Conservation (phyloP, 1,284 basidiomycete species). For the Leccinum pachyderme region DNA sequence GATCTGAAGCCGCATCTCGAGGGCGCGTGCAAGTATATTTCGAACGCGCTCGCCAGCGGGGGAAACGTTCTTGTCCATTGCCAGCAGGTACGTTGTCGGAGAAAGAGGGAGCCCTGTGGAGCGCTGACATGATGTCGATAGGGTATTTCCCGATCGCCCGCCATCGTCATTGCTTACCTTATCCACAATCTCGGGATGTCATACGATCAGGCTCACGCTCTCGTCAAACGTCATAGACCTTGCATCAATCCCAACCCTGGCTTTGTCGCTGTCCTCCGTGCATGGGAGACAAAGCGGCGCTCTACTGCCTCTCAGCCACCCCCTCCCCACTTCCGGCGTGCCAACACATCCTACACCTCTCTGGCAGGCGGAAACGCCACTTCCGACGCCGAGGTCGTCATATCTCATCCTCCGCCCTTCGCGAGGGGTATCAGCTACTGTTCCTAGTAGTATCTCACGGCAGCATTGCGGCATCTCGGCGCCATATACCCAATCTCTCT, state of each 20-base stretch:
- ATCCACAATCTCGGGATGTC: slow-evolving; percentile 65
- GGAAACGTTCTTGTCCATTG: slow-evolving; percentile 64
- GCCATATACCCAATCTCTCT: neutral
- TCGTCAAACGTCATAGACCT: slow-evolving; percentile 57
- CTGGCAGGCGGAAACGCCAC: neutral
- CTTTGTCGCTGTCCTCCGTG: slow-evolving; percentile 50
- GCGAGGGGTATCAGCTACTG: slow-evolving; percentile 25
- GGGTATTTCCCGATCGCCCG: slow-evolving; percentile 66
- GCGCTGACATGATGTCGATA: slow-evolving; percentile 21
- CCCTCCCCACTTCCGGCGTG: slow-evolving; percentile 27
- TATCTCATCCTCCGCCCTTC: slow-evolving; percentile 12
- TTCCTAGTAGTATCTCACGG: slow-evolving; percentile 9
- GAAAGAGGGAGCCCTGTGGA: neutral
- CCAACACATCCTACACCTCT: slow-evolving; percentile 28
- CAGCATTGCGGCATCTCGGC: neutral
- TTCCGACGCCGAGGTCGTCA: slow-evolving; percentile 4
- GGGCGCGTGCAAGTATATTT: slow-evolving; percentile 54
- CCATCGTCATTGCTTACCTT: slow-evolving; percentile 68
- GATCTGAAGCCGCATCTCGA: slow-evolving; percentile 57
- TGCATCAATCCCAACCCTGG: slow-evolving; percentile 73
- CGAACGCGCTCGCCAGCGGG: slow-evolving; percentile 46
- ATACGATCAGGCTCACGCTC: slow-evolving; percentile 58
- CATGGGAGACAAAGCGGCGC: slow-evolving; percentile 47
- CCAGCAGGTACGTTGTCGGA: slow-evolving; percentile 51
- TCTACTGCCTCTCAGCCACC: slow-evolving; percentile 11